Base-by-base conservation (phyloP, 129 eudicot species). In the Saposhnikovia divaricata region DNA sequence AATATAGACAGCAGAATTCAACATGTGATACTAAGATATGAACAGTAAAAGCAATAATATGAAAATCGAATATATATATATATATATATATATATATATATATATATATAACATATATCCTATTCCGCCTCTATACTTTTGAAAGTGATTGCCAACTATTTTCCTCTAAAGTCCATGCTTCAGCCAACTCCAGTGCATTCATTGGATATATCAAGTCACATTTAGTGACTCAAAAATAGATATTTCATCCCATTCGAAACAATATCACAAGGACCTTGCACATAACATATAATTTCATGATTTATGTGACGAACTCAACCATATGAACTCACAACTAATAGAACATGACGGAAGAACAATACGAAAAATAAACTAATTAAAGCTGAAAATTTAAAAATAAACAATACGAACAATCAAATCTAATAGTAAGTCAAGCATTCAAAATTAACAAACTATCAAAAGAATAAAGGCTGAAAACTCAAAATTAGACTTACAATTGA, bases 401-500 rank as follows among this genome's bases (percentile, higher is more conserved):
- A 69, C 74, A 69, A 0, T 69, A 34, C 31, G 43, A 4, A 14
- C 23, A 1, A 6, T 19, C 1, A 42, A 71, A 38, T 3, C 18
- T 16, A 11, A 63, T 23, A 31, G 75, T 72, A 25, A 16, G 38
- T 40, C 43, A 23, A 9, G 37, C 50, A 57, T 57, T 9, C 31
- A 11, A 7, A 18, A 21, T 55, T 21, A 55, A 21, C 27, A 55
- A 50, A 21, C 25, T 16, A 31, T 45, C 15, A n/a, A 79, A 38
- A 50, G 16, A n/a, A 66, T 28, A 79, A 45, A 75, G 18, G 11
- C 27, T 7, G 28, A 5, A 6, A 21, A 19, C 21, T 21, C 9
- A 9, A 59, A 59, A 59, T 3, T 0, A 12, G 6, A 87, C 98
- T 89, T 90, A 94, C 98, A 94, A 94, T 81, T 94, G 98, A 81